Conservation (phyloP, 202 grass and related monocot species). For the Carex arenaria region DNA sequence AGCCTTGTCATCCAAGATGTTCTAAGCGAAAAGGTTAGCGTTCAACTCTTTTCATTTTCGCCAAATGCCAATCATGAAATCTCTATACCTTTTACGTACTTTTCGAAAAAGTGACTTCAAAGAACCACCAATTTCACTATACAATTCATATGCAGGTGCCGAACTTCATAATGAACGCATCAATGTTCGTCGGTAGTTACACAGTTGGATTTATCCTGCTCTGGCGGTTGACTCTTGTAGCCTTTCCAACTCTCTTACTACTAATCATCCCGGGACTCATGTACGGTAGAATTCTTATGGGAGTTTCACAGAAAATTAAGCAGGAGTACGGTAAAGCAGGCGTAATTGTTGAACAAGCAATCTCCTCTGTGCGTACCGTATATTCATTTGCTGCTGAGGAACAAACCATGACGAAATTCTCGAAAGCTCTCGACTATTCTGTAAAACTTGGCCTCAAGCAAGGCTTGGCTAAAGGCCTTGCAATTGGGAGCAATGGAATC, state of each 20-base stretch:
- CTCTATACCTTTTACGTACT: not conserved
- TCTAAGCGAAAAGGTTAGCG: constrained; percentile 58
- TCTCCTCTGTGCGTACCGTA: constrained; percentile 62
- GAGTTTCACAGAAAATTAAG: constrained; percentile 55
- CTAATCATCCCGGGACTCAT: constrained; percentile 72
- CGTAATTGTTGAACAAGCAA: constrained; percentile 64
- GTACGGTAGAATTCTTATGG: constrained; percentile 66
- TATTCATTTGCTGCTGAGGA: constrained; percentile 71
- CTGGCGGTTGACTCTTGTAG: constrained; percentile 58
- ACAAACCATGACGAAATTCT: constrained; percentile 53
- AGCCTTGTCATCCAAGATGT: constrained; percentile 80
- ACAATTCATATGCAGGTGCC: constrained; percentile 32
- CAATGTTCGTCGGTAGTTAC: constrained; percentile 76
- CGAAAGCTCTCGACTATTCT: constrained; percentile 60
- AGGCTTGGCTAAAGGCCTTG: constrained; percentile 73
- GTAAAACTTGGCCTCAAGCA: constrained; percentile 58
- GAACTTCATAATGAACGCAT: constrained; percentile 81
- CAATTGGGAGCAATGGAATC: constrained; percentile 72
- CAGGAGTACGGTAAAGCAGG: constrained; percentile 67
- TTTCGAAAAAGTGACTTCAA: not conserved
- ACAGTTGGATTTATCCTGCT: constrained; percentile 49
- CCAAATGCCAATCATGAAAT: not conserved
- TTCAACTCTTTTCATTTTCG: not conserved
- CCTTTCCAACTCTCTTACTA: constrained; percentile 59
- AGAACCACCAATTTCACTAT: not conserved